Evolutionary conservation across 2,329 filamentous ascomycete genomes (phyloP), one percentile per base, ranked within the genome.

Genomic region (Paraphoma sp.): DNA sequence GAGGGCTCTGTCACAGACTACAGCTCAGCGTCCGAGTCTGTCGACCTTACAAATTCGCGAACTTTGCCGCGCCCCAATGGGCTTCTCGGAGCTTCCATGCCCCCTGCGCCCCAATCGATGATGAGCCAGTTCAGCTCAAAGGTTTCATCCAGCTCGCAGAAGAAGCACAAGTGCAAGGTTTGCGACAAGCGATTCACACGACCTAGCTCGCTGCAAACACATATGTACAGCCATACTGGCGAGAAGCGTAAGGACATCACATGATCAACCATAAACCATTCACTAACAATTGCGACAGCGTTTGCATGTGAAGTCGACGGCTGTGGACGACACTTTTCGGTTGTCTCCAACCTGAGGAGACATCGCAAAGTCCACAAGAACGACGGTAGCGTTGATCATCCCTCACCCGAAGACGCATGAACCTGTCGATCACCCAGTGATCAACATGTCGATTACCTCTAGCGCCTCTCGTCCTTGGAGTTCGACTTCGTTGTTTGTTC

Each of bases 91-190:
- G 70, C 69, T 5, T 87, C 84, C 55, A 84, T 88, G 31, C 92
- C 92, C 1, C 92, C 93, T 1, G 92, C 92, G 16, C 93, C 93
- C 1, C 91, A 96, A 74, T 96, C 93, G 0, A 97, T 99, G 93
- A 99, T 99, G 95, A 88, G 92, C 50, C 93, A 96, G 71, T 98
- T 98, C 81, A 97, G 92, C 79, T 97, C 94, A 62, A 97, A 97
- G 80, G 89, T 97, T 50, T 93, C 93, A 0, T 93, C 92, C 16
- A 97, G 92, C 80, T 95, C 94, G 9, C 93, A 97, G 76, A 98
- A 98, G 87, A 98, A 98, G 84, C 95, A 98, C 82, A 97, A 97
- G 83, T 98, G 94, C 86, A 97, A 97, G 81, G 91, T 98, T 57
- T 98, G 94, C 82, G 94, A 97, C 79, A 97, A 98, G 85, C 88